phyloP scores from a whole-genome alignment of 2,329 filamentous ascomycete genomes.

The Ascocoryne sarcoides region DNA sequence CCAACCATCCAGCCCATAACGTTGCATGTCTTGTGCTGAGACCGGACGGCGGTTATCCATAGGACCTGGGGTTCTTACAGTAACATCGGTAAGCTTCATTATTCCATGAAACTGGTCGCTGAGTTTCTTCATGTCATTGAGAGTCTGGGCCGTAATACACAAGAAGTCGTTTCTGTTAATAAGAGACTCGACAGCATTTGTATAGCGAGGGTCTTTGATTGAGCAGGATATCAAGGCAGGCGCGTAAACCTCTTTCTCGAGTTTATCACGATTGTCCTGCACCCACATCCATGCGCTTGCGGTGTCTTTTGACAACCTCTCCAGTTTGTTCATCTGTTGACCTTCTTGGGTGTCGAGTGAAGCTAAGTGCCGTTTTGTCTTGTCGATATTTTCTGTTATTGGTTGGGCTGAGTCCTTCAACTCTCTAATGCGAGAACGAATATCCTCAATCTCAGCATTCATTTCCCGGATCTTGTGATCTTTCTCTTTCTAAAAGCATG shows the following conservation, averaged over 20 bases:
- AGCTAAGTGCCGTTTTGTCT: conserved; percentile 41
- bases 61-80: conserved; percentile 53
- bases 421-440: conserved; percentile 15
- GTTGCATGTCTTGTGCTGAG: conserved; percentile 42
- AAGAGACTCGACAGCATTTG: conserved; percentile 49
- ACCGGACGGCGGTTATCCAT: conserved; percentile 32
- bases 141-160: conserved; percentile 67
- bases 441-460: conserved; percentile 32
- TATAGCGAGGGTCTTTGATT: conserved; percentile 49
- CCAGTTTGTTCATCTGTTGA: conserved; percentile 61
- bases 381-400: conserved; percentile 31
- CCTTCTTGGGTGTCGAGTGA: conserved; percentile 66
- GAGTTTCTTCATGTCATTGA: conserved; percentile 65
- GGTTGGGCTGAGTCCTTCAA: conserved; percentile 31
- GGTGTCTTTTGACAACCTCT: conserved; percentile 51
- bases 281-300: conserved; percentile 75
- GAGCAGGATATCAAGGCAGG: conserved; percentile 58
- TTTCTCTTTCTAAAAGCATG: conserved; percentile 41
- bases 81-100: conserved; percentile 60
- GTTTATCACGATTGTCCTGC: conserved; percentile 53
- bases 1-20: conserved; percentile 68
- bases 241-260: conserved; percentile 55
- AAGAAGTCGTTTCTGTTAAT: conserved; percentile 45
- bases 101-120: conserved; percentile 53
- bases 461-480: conserved; percentile 48